A percentile compares a stretch with the other conserved stretches of the same genome.
Conservation (phyloP, 352 stramenopile species). For the Thraustochytrium sp. region DNA sequence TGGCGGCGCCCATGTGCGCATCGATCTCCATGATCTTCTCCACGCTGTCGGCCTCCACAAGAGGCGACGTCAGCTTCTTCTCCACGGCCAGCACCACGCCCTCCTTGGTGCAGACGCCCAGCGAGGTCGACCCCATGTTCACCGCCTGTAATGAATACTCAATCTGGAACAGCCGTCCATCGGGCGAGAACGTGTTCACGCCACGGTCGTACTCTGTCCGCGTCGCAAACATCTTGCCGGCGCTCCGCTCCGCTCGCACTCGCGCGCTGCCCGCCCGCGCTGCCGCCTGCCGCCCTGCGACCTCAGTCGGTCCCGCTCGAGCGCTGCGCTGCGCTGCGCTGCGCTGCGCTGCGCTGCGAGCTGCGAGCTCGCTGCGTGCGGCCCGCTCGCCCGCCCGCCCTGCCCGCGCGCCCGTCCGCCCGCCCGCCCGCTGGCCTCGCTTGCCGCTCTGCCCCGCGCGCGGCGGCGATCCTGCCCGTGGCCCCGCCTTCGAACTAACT, state of each 20-base stretch:
- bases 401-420: no score
- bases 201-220: slow-evolving; percentile 98
- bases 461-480: no score
- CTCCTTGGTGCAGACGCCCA: slow-evolving; percentile 95
- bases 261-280: not conserved
- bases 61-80: slow-evolving; percentile 91
- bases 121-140: slow-evolving; percentile 92
- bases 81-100: slow-evolving; percentile 96
- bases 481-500: no score
- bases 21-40: slow-evolving; percentile 99
- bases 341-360: no score
- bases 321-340: no score
- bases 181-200: slow-evolving; percentile 98
- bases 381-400: no score
- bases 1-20: slow-evolving; percentile 91
- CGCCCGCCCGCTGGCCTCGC: no score
- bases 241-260: not conserved
- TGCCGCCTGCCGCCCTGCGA: not conserved
- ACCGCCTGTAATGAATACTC: slow-evolving; percentile 75
- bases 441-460: no score
- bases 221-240: slow-evolving; percentile 31
- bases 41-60: slow-evolving; percentile 89
- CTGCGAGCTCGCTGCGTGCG: no score
- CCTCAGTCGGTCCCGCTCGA: not conserved
- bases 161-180: slow-evolving; percentile 97